Conservation (phyloP, 1,284 basidiomycete species). For the Ceratobasidium sp. region DNA sequence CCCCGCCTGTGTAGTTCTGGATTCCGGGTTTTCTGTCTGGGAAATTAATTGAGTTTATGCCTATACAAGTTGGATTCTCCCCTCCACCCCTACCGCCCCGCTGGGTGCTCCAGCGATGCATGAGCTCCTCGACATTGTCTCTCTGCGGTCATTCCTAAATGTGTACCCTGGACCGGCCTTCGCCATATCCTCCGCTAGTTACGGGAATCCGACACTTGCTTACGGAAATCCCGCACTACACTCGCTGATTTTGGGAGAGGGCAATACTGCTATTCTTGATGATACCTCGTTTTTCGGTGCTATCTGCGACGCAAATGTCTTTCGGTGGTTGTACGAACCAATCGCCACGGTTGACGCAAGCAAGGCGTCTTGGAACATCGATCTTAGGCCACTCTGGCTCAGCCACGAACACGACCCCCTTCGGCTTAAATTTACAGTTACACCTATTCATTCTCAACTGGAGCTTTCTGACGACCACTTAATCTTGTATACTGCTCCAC, state of each 20-base stretch:
- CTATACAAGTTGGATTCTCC: no score
- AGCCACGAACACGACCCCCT: constrained; percentile 17
- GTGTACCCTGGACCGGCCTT: constrained; percentile 41
- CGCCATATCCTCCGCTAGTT: not conserved
- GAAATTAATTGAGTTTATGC: no score
- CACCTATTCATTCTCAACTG: no score
- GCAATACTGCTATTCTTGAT: not conserved
- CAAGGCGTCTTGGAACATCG: not conserved
- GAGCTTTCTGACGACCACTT: no score
- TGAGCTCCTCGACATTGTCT: no score
- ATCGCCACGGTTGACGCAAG: not conserved
- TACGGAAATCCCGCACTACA: constrained; percentile 34
- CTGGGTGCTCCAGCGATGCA: no score
- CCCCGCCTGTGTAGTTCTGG: no score
- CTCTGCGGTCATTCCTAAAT: no score
- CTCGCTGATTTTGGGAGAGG: constrained; percentile 12
- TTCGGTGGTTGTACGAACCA: constrained; percentile 22
- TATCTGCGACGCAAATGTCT: constrained; percentile 7
- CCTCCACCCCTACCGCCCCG: no score
- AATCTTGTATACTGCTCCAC: no score
- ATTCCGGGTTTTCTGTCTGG: no score
- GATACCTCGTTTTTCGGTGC: constrained; percentile 11
- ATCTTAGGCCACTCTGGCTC: constrained; percentile 18
- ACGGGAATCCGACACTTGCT: constrained; percentile 3
- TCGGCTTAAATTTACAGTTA: constrained; percentile 10